These are phyloP conservation scores for Phytopythium ostracodes DNA, from an alignment of 352 stramenopile species.

Conservation along the genomic window DNA sequence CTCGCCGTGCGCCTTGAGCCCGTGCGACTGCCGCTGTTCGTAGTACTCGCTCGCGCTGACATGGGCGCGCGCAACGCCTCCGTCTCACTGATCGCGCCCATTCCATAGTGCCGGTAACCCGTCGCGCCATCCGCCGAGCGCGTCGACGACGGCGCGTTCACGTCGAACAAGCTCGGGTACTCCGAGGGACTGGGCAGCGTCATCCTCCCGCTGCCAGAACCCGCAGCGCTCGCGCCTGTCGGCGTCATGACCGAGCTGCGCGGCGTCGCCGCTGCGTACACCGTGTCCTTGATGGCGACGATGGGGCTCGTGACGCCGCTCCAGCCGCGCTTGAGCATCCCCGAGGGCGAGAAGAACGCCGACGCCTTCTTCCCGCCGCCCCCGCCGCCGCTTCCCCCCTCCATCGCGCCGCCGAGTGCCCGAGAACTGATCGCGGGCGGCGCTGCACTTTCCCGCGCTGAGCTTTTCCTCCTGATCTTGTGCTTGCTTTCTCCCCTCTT, in stretches of 20 bases:
- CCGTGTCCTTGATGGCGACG: constrained; percentile 57
- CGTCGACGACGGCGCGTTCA: constrained; percentile 42
- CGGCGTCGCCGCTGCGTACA: constrained; percentile 42
- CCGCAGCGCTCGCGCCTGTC: constrained; percentile 16
- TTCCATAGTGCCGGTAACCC: neutral
- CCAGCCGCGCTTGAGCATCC: constrained; percentile 65
- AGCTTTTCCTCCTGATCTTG: neutral
- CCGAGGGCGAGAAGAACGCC: constrained; percentile 44
- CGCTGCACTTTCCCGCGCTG: constrained; percentile 8
- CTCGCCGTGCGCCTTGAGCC: constrained; percentile 23
- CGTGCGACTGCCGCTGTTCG: constrained; percentile 17
- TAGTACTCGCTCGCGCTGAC: constrained; percentile 26
- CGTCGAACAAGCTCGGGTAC: constrained; percentile 74
- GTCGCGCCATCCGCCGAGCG: constrained; percentile 25
- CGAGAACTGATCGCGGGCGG: constrained; percentile 8
- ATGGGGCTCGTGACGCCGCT: constrained; percentile 60
- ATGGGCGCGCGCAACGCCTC: constrained; percentile 20
- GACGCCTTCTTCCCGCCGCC: constrained; percentile 31
- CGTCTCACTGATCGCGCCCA: constrained; percentile 9
- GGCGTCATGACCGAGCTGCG: constrained; percentile 20
- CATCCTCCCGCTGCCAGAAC: constrained; percentile 24
- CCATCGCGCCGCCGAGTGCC: constrained; percentile 12
- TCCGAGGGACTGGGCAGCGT: constrained; percentile 44
- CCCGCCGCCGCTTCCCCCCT: constrained; percentile 5
- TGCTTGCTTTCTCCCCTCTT: constrained; percentile 1